Evolutionary conservation across 2,329 filamentous ascomycete genomes (phyloP).

Genomic region (Neofusicoccum kwambonambiense): DNA sequence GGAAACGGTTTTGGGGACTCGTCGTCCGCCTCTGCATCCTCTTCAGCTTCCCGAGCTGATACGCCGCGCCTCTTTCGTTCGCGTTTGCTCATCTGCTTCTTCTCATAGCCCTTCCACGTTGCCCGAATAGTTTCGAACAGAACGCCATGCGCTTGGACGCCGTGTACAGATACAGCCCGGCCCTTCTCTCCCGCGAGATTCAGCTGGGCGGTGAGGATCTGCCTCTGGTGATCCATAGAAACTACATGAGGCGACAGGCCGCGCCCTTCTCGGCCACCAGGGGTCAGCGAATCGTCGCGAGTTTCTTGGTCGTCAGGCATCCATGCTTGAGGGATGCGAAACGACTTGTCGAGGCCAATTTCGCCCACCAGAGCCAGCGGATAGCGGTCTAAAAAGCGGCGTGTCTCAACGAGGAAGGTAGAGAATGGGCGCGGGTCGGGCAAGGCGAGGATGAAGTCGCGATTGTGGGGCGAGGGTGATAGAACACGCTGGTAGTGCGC

Average conservation of each 20-base stretch:
- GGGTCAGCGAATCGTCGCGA: constrained; percentile 56
- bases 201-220: constrained; percentile 67
- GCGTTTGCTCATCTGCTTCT: constrained; percentile 58
- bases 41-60: constrained; percentile 2
- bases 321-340: constrained; percentile 67
- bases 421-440: constrained; percentile 62
- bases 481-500: constrained; percentile 68
- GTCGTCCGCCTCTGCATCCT: constrained; percentile 15
- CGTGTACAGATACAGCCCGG: constrained; percentile 67
- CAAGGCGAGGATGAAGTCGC: constrained; percentile 51
- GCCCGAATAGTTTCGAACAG: constrained; percentile 64
- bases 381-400: constrained; percentile 54
- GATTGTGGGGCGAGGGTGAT: constrained; percentile 53
- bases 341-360: constrained; percentile 73
- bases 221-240: constrained; percentile 65
- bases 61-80: constrained; percentile 42
- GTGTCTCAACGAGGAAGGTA: constrained; percentile 57
- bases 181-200: constrained; percentile 65
- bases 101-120: constrained; percentile 71
- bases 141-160: constrained; percentile 73
- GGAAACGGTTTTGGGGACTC: constrained; percentile 64
- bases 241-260: constrained; percentile 67
- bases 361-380: constrained; percentile 72
- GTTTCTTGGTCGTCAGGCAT: constrained; percentile 39
- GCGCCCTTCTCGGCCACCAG: constrained; percentile 69